Evolutionary conservation across 306 rosid genomes (phyloP), one percentile per base, ranked within the genome.

Genomic region (Abrus pulchellus): DNA sequence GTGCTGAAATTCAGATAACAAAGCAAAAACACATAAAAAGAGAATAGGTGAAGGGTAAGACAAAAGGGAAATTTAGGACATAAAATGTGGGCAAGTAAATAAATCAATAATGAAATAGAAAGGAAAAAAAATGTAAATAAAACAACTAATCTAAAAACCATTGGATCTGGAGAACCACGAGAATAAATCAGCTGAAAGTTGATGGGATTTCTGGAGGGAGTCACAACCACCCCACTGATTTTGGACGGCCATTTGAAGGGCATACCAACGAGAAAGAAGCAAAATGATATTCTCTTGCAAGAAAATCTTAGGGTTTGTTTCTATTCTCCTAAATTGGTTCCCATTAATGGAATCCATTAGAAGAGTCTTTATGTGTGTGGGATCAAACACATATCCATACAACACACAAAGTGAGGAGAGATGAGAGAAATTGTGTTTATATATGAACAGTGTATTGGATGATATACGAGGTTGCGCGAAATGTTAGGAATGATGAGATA

Each of bases 181-280:
- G 75, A 78, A 83, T 30, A 93, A 77, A 64, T 93, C 76, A 40
- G 83, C 43, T 33, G 91, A 89, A 41, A 93, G 96, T 29, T 88
- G 86, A 5, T 81, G 87, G 9, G 91, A 88, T 80, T 93, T 93
- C n/a, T 78, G 88, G 60, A 62, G 79, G 30, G 97, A 93, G 29
- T 93, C 96, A 2, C 12, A 72, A 32, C 97, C 97, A 32, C 92
- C 97, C 96, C 97, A 93, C 13, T 87, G 77, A 67, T 90, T 89
- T 28, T 85, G 71, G 54, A 93, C 66, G 20, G 96, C 97, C 92
- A 90, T 78, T 85, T 93, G 94, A 73, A 91, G 96, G 53, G 92
- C 96, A 50, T 83, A 69, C 96, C 97, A 93, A 5, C 57, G 82
- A 6, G 97, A 89, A 64, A 93, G 88, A 86, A 93, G 86, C 74